Evolutionary conservation across 139 green algal genomes (phyloP), one percentile per base, ranked within the genome.

Genomic region (Picochlorum sp.): DNA sequence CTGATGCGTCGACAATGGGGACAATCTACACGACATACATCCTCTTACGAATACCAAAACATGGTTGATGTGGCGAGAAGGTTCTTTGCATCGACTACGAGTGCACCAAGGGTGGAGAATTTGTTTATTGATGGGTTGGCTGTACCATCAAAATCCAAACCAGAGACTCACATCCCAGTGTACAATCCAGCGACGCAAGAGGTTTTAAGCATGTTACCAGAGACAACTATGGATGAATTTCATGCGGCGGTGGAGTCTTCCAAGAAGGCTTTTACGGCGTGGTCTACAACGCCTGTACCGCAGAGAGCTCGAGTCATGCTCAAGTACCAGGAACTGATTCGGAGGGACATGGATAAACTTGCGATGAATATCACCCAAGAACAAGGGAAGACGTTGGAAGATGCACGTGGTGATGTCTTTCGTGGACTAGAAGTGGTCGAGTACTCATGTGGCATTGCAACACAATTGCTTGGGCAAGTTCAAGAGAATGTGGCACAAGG

Each of bases 371-470:
- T 98, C 8, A 96, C 92, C 18, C 57, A 65, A 37, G 93, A 98
- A 76, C 89, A 98, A 68, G 92, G 92, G 60, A 98, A 98, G 75
- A 98, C 92, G 2, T 71, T 98, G 55, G 79, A 79, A 8, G 92
- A 98, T 64, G 91, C 88, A 13, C 65, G 77, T 13, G 92, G 91
- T 0, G 92, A 98, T 62, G 89, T 98, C 0, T 97, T 97, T 66
- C 70, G 92, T 13, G 92, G 91, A 2, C 76, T 96, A n/a, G 92
- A 98, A 82, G 89, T 98, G 44, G 92, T 98, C 16, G 93, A 98
- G 77, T 86, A 87, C 31, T 85, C 89, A 0, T 87, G 81, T 69
- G 86, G 77, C 56, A 81, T 95, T 15, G 83, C 73, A 2, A 79
- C 77, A 9, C 62, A 84, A 37, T 57, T 95, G 66, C 81, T 83